These are phyloP conservation scores for Cruciata laevipes DNA, from an alignment of 257 asterid species.

Conservation along the genomic window DNA sequence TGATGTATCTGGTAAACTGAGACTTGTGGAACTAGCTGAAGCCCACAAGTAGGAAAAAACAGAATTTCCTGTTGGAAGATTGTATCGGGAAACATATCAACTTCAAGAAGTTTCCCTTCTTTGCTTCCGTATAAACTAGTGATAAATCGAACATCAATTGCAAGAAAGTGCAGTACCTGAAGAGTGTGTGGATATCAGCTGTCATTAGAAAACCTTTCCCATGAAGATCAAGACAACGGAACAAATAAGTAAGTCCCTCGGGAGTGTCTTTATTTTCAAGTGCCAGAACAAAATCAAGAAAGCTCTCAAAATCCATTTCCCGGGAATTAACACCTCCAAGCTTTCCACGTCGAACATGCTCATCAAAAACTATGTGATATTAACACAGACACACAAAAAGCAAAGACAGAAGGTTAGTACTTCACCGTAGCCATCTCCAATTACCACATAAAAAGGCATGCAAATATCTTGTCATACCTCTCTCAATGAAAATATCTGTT, in stretches of 20 bases:
- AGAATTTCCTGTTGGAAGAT: conserved; percentile 49
- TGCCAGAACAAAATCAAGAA: conserved; percentile 91
- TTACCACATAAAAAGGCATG: background rate
- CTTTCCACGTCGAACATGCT: conserved; percentile 94
- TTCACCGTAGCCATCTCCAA: background rate
- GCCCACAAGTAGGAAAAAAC: conserved; percentile 67
- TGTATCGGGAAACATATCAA: conserved; percentile 43
- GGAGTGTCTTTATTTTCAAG: conserved; percentile 94
- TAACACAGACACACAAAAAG: conserved; percentile 7
- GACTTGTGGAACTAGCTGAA: conserved; percentile 49
- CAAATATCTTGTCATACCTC: conserved; percentile 44
- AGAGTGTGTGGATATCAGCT: conserved; percentile 86
- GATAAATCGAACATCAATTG: background rate
- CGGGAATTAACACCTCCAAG: conserved; percentile 80
- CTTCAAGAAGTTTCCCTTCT: conserved; percentile 43
- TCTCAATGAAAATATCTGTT: conserved; percentile 92
- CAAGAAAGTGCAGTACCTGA: conserved; percentile 50
- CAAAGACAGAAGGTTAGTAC: background rate
- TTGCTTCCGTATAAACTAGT: conserved; percentile 35
- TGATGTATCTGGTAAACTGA: conserved; percentile 53
- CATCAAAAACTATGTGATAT: conserved; percentile 63
- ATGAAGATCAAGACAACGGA: conserved; percentile 84
- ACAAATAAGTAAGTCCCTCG: conserved; percentile 88
- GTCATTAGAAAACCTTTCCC: conserved; percentile 92
- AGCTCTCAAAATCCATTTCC: conserved; percentile 96